phyloP scores from a whole-genome alignment of 1,284 basidiomycete genomes.

The Marasmius fiardii region DNA sequence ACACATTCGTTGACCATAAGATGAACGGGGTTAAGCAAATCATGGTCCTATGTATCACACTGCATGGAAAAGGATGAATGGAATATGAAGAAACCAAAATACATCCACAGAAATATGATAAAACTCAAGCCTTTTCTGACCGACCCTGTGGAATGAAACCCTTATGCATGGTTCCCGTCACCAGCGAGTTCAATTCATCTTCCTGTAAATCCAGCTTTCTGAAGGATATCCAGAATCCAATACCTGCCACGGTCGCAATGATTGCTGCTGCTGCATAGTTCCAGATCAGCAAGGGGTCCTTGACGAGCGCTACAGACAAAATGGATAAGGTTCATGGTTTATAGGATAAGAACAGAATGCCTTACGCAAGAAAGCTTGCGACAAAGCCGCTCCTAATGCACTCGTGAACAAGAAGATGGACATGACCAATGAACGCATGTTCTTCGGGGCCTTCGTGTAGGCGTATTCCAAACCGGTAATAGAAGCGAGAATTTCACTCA shows the following conservation, averaged over 20 bases:
- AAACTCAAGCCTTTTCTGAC: neutral
- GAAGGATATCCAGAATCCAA: constrained; percentile 51
- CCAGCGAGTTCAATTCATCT: constrained; percentile 43
- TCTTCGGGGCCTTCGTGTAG: constrained; percentile 83
- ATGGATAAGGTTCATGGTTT: neutral
- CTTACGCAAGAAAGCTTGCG: constrained; percentile 68
- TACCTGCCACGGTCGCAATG: constrained; percentile 18
- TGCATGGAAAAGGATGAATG: too few species aligned
- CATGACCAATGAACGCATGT: constrained; percentile 82
- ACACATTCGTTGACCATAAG: too few species aligned
- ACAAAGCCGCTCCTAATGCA: constrained; percentile 62
- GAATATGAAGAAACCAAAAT: too few species aligned
- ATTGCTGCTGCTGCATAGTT: constrained; percentile 25
- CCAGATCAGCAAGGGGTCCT: constrained; percentile 35
- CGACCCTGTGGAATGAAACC: neutral
- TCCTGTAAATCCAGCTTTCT: constrained; percentile 47
- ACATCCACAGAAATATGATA: neutral
- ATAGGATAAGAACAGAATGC: constrained; percentile 30
- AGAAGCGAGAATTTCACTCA: constrained; percentile 80
- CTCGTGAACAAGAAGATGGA: constrained; percentile 67
- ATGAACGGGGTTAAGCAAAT: too few species aligned
- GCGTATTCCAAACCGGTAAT: constrained; percentile 88
- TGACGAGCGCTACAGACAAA: constrained; percentile 25
- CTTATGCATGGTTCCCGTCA: constrained; percentile 29
- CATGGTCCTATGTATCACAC: too few species aligned